Base-by-base conservation (phyloP, 2,329 filamentous ascomycete species). In the Penicillium crustosum region DNA sequence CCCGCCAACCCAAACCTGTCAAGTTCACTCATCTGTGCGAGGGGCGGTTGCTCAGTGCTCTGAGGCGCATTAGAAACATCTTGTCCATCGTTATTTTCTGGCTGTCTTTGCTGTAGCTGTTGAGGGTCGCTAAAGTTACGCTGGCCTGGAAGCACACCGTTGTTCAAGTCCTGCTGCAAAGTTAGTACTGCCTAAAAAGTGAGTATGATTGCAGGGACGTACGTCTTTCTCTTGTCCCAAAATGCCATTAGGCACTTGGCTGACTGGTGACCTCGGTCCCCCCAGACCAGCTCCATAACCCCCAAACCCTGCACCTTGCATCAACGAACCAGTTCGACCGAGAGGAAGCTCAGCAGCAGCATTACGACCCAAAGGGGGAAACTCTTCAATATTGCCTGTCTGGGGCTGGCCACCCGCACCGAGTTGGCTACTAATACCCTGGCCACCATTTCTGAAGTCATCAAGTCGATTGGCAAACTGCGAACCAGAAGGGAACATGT, bases 1-100 rank as follows among this genome's bases (percentile, higher is more conserved):
- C 85, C 86, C 35, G 81, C 78, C 52, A 88, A 75, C 8, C 86
- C 85, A 63, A 82, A 88, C 59, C 80, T 80, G 66, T 88, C 85
- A 38, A 79, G 71, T 53, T 86, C 83, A 43, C 78, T 82, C 83
- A 87, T 86, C 54, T 86, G 82, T 12, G 79, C 76, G 33, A 84
- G 70, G 54, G 76, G 72, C 47, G 71, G 70, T 58, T 76, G 74
- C 52, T 78, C 75, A 38, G 67, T 67, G 53, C 67, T 75, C 62
- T 74, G 69, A 33, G 66, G 58, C 50, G 69, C 65, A 48, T 61
- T 66, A 33, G 73, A 58, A 31, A 72, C 61, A 29, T 78, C 77
- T 55, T 75, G 71, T 8, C 61, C 65, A 27, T 78, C 74, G 25
- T 66, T 65, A 48, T 56, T 58, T 61, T 75, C 73, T 54, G 70